phyloP scores from a whole-genome alignment of 2,329 filamentous ascomycete genomes.

The Scortechinia acanthostroma region DNA sequence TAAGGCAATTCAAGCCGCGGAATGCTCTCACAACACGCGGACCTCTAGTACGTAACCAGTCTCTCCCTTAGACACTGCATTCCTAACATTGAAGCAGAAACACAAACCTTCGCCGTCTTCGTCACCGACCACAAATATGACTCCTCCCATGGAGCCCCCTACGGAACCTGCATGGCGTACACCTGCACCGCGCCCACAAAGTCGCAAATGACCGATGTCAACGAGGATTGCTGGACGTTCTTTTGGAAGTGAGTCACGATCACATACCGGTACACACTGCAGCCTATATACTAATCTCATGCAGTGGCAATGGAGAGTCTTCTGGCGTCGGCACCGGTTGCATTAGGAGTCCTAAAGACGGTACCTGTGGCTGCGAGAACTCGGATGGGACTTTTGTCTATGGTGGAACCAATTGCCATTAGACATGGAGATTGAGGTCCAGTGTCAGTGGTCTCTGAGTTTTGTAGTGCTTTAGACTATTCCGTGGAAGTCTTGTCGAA shows the following conservation, averaged over 20 bases:
- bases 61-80: background rate
- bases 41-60: constrained; percentile 9
- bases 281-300: constrained; percentile 9
- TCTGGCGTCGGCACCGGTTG: constrained; percentile 22
- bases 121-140: constrained; percentile 34
- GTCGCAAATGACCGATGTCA: constrained; percentile 15
- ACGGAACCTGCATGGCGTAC: constrained; percentile 35
- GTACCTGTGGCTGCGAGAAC: constrained; percentile 29
- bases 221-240: constrained; percentile 30
- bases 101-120: constrained; percentile 26
- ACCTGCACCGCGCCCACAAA: constrained; percentile 23
- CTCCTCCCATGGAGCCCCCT: constrained; percentile 29
- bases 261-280: background rate
- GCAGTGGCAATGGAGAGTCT: constrained; percentile 15
- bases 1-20: constrained; percentile 24
- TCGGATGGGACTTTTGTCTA: constrained; percentile 26
- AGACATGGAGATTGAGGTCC: too few species aligned
- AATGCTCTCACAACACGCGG: constrained; percentile 26
- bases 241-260: constrained; percentile 18
- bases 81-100: background rate
- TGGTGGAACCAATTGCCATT: too few species aligned
- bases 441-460: too few species aligned
- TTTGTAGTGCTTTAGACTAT: too few species aligned
- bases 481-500: too few species aligned
- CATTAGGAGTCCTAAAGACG: constrained; percentile 25